Evolutionary conservation across 2,329 filamentous ascomycete genomes (phyloP).

Genomic region (Aspergillus phoenicis): DNA sequence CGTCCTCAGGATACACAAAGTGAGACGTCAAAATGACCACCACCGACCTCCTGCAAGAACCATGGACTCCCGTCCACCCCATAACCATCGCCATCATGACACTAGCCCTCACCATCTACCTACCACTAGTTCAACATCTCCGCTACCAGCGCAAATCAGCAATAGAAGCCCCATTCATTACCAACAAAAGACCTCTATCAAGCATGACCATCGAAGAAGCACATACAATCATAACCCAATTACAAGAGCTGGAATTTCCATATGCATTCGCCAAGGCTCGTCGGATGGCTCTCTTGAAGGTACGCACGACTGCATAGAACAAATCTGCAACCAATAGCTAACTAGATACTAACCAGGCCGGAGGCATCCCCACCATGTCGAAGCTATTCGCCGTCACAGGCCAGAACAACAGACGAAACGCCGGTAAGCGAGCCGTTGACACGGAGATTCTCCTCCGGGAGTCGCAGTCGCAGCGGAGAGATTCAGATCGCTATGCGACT

Average conservation of each 20-base stretch:
- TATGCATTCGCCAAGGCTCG: slow-evolving; percentile 30
- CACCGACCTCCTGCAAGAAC: too few relatives aligned
- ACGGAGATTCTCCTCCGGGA: slow-evolving; percentile 51
- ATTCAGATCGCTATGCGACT: slow-evolving; percentile 43
- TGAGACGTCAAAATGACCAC: too few relatives aligned
- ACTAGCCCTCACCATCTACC: slow-evolving; percentile 4
- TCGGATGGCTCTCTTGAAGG: slow-evolving; percentile 32
- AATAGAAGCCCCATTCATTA: slow-evolving; percentile 4
- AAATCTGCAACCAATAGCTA: too few relatives aligned
- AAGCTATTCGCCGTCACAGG: slow-evolving; percentile 49
- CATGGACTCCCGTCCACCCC: too few relatives aligned
- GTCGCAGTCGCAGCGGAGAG: slow-evolving; percentile 39
- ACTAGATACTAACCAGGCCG: slow-evolving; percentile 35
- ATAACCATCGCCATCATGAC: too few relatives aligned
- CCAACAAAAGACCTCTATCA: slow-evolving; percentile 19
- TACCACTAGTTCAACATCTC: neutral
- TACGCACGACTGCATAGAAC: slow-evolving; percentile 9
- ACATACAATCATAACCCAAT: slow-evolving; percentile 27
- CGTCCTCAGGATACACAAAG: too few relatives aligned
- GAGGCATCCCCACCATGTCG: slow-evolving; percentile 55
- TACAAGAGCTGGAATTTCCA: slow-evolving; percentile 39
- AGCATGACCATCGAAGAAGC: slow-evolving; percentile 38
- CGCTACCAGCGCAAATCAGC: slow-evolving; percentile 6
- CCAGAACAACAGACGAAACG: slow-evolving; percentile 47
- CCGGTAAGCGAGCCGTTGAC: slow-evolving; percentile 53